phyloP scores from a whole-genome alignment of 805 yeast species.

The Ogataea zsoltii region DNA sequence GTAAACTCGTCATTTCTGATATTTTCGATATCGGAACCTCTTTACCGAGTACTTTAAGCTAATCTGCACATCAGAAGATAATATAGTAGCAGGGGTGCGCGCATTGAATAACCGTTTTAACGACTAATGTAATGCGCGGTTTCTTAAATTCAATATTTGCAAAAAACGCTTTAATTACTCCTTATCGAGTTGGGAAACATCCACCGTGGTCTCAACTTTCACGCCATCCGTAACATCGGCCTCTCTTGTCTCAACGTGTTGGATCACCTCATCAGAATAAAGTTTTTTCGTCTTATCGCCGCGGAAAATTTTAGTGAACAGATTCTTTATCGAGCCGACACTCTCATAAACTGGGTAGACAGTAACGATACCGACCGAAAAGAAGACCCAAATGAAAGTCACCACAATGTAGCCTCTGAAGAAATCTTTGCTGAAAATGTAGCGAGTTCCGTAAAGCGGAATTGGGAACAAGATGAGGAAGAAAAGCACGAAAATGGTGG shows the following conservation, averaged over 20 bases:
- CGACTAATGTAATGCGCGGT: too few species aligned
- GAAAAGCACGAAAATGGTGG: constrained; percentile 31
- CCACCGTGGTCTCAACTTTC: not conserved
- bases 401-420: constrained; percentile 42
- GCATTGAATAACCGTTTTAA: too few species aligned
- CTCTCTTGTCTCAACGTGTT: constrained; percentile 6
- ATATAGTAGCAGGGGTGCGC: too few species aligned
- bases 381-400: constrained; percentile 40
- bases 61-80: too few species aligned
- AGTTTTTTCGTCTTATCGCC: not conserved
- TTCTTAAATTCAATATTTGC: too few species aligned
- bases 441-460: constrained; percentile 42
- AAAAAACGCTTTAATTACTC: too few species aligned
- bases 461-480: constrained; percentile 37
- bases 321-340: constrained; percentile 9
- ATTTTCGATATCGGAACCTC: too few species aligned
- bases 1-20: too few species aligned
- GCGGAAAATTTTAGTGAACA: constrained; percentile 7
- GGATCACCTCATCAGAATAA: constrained; percentile 8
- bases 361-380: constrained; percentile 40
- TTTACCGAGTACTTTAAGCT: too few species aligned
- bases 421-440: constrained; percentile 38
- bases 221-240: not conserved
- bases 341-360: constrained; percentile 52
- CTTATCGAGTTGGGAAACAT: not conserved